Conservation (phyloP, 164 flowering plant species). For the Vitis vinifera region DNA sequence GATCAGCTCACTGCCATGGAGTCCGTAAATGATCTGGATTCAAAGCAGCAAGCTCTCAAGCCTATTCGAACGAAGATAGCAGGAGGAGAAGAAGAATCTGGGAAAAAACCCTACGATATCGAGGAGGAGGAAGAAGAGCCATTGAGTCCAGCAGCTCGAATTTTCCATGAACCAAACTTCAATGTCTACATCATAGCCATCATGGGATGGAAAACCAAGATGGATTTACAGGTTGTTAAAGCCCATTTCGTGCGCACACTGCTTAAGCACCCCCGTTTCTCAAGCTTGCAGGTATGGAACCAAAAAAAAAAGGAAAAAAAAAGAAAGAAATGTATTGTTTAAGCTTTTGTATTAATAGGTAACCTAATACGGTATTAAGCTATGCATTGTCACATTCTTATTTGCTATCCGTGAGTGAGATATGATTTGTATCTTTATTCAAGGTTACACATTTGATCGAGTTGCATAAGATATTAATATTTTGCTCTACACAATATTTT, state of each 20-base stretch:
- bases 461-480: too few species aligned
- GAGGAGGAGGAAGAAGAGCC: constrained; percentile 18
- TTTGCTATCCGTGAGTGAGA: too few species aligned
- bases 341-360: too few species aligned
- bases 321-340: too few species aligned
- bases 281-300: constrained; percentile 40
- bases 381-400: too few species aligned
- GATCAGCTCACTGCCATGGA: background rate
- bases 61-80: constrained; percentile 13
- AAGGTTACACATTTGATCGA: too few species aligned
- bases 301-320: too few species aligned
- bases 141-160: constrained; percentile 45
- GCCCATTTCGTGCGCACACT: constrained; percentile 26
- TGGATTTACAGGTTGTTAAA: constrained; percentile 25
- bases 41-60: constrained; percentile 5
- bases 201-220: constrained; percentile 39
- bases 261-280: constrained; percentile 50
- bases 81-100: background rate
- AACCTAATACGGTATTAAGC: too few species aligned
- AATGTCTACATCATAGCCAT: constrained; percentile 40
- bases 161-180: constrained; percentile 45
- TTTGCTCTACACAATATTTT: too few species aligned
- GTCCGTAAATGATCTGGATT: background rate
- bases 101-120: background rate
- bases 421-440: too few species aligned